These are phyloP conservation scores for Beauveria australis DNA, from an alignment of 2,329 filamentous ascomycete species.

Conservation along the genomic window DNA sequence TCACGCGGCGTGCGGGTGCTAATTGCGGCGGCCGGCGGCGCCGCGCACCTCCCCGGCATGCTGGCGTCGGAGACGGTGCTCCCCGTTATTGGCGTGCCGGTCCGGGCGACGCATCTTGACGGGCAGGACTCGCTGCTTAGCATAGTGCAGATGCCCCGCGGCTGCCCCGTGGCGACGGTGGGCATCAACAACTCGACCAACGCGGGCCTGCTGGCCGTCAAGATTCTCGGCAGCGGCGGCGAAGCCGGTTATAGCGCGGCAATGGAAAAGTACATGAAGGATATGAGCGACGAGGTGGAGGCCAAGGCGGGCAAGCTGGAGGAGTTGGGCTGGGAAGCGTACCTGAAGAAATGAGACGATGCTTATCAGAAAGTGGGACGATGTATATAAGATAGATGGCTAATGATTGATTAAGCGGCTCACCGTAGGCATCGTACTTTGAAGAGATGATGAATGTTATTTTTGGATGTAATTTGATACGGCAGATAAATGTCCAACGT, in stretches of 20 bases:
- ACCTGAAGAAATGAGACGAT: slow-evolving; percentile 30
- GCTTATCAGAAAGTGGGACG: neutral
- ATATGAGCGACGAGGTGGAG: slow-evolving; percentile 56
- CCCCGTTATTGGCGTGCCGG: slow-evolving; percentile 70
- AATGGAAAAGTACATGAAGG: slow-evolving; percentile 52
- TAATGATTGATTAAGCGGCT: neutral
- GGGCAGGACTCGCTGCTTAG: slow-evolving; percentile 63
- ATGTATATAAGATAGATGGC: neutral
- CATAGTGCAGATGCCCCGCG: slow-evolving; percentile 71
- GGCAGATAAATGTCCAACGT: neutral
- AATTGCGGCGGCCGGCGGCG: slow-evolving; percentile 68
- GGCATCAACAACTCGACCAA: slow-evolving; percentile 77
- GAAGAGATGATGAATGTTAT: neutral
- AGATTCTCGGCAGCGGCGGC: slow-evolving; percentile 51
- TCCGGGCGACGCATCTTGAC: slow-evolving; percentile 65
- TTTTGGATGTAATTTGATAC: neutral
- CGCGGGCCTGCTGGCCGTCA: slow-evolving; percentile 61
- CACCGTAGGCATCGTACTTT: neutral
- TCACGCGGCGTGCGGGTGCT: slow-evolving; percentile 62
- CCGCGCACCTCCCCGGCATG: slow-evolving; percentile 70
- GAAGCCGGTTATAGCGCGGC: slow-evolving; percentile 41
- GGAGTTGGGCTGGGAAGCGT: slow-evolving; percentile 47
- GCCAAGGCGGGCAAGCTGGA: slow-evolving; percentile 51
- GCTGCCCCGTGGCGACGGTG: slow-evolving; percentile 66
- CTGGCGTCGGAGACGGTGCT: slow-evolving; percentile 60